phyloP scores from a whole-genome alignment of 352 stramenopile genomes.

The Pythium insidiosum region DNA sequence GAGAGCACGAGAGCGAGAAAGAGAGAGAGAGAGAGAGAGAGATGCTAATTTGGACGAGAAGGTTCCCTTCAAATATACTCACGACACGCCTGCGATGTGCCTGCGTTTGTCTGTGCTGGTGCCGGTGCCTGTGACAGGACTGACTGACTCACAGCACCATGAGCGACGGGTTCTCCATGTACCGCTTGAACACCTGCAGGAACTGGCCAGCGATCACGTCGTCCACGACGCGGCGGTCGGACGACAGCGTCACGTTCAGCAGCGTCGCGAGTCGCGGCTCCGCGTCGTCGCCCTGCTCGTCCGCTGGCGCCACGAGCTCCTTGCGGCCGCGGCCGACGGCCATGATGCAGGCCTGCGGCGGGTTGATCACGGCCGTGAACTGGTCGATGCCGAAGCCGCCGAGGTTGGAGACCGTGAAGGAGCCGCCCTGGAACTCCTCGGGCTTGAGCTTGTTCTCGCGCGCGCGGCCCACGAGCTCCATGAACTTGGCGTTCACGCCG shows the following conservation, averaged over 20 bases:
- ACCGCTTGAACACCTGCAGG: constrained; percentile 93
- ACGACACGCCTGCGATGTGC: too few species aligned
- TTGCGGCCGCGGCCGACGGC: constrained; percentile 92
- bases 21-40: neutral
- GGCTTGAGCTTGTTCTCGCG: constrained; percentile 96
- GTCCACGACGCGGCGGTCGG: constrained; percentile 96
- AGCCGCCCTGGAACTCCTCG: constrained; percentile 98
- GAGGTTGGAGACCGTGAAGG: constrained; percentile 99
- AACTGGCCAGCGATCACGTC: constrained; percentile 95
- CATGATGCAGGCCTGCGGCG: constrained; percentile 97
- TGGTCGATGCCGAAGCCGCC: constrained; percentile 97
- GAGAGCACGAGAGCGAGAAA: neutral
- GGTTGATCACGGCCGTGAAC: constrained; percentile 99
- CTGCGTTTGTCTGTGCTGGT: too few species aligned
- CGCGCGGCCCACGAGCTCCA: constrained; percentile 95
- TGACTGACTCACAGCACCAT: constrained; percentile 45
- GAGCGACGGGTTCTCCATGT: constrained; percentile 95
- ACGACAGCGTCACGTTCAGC: constrained; percentile 95
- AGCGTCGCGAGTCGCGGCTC: constrained; percentile 88
- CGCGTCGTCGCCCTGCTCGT: constrained; percentile 34
- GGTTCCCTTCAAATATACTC: too few species aligned
- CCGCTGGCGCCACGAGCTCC: constrained; percentile 66
- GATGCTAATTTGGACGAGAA: too few species aligned
- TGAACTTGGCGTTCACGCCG: constrained; percentile 93
- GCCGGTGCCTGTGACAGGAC: too few species aligned